Percentiles rank a stretch among this genome's conserved stretches.
These are phyloP conservation scores for Corinectria fuckeliana DNA, from an alignment of 2,329 filamentous ascomycete species.

Conservation along the genomic window DNA sequence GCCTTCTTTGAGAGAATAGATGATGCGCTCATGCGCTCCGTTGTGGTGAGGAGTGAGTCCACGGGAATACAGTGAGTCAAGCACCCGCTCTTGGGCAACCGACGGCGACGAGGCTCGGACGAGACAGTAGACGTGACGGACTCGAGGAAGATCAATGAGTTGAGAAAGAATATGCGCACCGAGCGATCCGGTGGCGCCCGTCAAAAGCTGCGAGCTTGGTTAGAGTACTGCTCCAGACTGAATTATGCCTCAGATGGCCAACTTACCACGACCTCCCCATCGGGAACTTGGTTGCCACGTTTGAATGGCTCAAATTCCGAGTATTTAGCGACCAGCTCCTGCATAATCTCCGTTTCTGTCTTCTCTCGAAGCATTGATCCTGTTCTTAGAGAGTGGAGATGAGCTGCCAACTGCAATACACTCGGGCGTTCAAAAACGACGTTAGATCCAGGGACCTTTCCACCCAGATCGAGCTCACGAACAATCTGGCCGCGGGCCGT, in stretches of 20 bases:
- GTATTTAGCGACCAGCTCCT: constrained; percentile 44
- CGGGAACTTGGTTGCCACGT: constrained; percentile 31
- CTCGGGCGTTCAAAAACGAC: constrained; percentile 61
- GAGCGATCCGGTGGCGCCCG: constrained; percentile 66
- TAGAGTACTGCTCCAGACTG: not conserved
- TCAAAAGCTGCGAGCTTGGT: constrained; percentile 51
- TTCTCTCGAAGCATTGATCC: constrained; percentile 19
- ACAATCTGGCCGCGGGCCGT: constrained; percentile 58
- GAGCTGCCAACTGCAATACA: constrained; percentile 12
- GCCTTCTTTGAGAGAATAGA: constrained; percentile 43
- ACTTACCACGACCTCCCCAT: constrained; percentile 39
- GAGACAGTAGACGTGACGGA: constrained; percentile 56
- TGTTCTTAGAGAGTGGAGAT: constrained; percentile 31
- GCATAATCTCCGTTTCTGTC: constrained; percentile 40
- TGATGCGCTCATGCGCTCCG: constrained; percentile 21
- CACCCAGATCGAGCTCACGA: constrained; percentile 55
- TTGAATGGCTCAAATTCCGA: constrained; percentile 37
- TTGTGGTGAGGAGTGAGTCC: constrained; percentile 39
- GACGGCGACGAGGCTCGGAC: constrained; percentile 51
- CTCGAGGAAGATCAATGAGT: constrained; percentile 61
- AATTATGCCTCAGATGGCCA: not conserved
- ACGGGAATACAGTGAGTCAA: constrained; percentile 40
- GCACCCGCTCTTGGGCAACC: constrained; percentile 40
- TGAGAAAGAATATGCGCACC: constrained; percentile 64
- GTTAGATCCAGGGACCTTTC: constrained; percentile 56